Evolutionary conservation across 2,329 filamentous ascomycete species (phyloP).

Genomic region (Rhinocladiella mackenziei): DNA sequence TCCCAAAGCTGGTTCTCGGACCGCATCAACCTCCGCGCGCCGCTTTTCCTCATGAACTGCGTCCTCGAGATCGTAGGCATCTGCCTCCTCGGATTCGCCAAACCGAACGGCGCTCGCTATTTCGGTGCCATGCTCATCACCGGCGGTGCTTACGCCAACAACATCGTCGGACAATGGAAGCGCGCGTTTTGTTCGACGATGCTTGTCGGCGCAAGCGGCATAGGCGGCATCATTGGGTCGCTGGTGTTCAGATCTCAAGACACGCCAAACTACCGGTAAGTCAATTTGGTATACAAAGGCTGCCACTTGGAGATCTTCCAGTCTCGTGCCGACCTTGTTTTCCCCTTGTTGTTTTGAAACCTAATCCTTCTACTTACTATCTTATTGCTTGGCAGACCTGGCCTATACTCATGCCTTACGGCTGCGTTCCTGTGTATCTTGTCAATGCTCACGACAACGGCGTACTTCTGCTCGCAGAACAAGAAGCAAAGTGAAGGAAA

Average conservation of each 20-base stretch:
- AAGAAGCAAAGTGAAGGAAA: constrained; percentile 45
- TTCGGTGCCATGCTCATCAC: constrained; percentile 70
- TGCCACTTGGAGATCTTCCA: too few species aligned
- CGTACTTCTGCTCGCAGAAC: constrained; percentile 54
- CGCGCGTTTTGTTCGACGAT: constrained; percentile 52
- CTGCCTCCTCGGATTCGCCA: constrained; percentile 66
- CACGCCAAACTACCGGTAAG: constrained; percentile 32
- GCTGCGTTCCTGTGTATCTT: constrained; percentile 55
- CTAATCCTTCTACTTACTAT: too few species aligned
- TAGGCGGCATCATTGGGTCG: constrained; percentile 72
- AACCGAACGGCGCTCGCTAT: constrained; percentile 57
- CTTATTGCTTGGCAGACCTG: constrained; percentile 28
- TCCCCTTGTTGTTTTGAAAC: too few species aligned
- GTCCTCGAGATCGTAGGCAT: constrained; percentile 64
- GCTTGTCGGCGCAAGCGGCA: constrained; percentile 44
- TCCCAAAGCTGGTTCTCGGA: constrained; percentile 69
- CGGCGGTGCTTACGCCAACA: constrained; percentile 76
- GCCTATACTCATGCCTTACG: constrained; percentile 35
- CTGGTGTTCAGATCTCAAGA: constrained; percentile 60
- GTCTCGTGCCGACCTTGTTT: too few species aligned
- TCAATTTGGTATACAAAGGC: constrained; percentile 36
- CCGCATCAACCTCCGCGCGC: constrained; percentile 61
- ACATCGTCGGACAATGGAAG: constrained; percentile 84
- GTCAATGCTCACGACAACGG: constrained; percentile 50
- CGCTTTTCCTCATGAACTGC: constrained; percentile 67